These are phyloP conservation scores for Melaleuca quinquenervia DNA, from an alignment of 345 rosid genomes.

Conservation along the genomic window DNA sequence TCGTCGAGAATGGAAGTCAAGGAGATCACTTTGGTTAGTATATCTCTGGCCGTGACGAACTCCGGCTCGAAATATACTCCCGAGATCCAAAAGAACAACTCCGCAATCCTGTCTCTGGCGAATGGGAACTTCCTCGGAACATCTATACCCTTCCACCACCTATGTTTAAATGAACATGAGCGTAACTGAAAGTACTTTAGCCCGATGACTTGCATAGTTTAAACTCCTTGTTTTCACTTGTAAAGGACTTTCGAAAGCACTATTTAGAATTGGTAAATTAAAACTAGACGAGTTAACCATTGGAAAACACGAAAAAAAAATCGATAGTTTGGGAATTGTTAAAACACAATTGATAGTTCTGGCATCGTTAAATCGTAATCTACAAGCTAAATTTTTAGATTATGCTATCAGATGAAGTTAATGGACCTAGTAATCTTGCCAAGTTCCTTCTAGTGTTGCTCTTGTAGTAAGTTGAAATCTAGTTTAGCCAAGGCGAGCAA, in stretches of 20 bases:
- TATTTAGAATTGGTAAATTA: not conserved
- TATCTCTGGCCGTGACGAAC: not conserved
- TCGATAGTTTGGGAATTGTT: not conserved
- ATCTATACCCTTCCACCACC: constrained; percentile 14
- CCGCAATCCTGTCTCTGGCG: constrained; percentile 8
- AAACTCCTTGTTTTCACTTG: not conserved
- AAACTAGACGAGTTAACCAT: not conserved
- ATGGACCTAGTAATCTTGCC: not conserved
- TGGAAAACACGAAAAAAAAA: not conserved
- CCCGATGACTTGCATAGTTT: not conserved
- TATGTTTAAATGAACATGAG: not conserved
- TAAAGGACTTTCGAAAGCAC: not conserved
- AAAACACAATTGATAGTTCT: not conserved
- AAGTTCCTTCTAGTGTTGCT: constrained; percentile 1
- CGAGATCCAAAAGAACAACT: constrained; percentile 3
- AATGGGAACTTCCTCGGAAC: not conserved
- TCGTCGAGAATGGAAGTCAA: not conserved
- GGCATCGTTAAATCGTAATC: not conserved
- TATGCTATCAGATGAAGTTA: not conserved
- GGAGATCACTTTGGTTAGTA: not conserved
- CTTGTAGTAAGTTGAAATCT: constrained; percentile 4
- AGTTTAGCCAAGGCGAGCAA: not conserved
- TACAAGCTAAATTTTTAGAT: not conserved
- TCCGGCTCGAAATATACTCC: constrained; percentile 1
- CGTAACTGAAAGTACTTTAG: not conserved